Conservation (phyloP, 2,329 filamentous ascomycete species). For the Aspergillus vadensis region DNA sequence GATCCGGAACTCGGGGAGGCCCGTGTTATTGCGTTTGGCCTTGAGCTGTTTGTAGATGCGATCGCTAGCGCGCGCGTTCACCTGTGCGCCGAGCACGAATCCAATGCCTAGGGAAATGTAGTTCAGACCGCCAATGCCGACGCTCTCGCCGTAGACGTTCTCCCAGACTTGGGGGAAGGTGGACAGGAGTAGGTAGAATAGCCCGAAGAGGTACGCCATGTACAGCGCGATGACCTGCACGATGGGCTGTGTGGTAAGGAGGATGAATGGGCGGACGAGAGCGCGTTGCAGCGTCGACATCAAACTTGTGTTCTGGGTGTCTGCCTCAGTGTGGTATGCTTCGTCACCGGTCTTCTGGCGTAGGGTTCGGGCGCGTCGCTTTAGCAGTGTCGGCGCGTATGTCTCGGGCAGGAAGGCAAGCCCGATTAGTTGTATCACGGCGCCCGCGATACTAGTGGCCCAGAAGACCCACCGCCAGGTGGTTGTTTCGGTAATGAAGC, state of each 20-base stretch:
- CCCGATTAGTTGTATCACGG: constrained; percentile 60
- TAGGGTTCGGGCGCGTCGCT: constrained; percentile 47
- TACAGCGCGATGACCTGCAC: constrained; percentile 58
- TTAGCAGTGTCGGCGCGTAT: constrained; percentile 65
- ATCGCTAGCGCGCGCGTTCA: constrained; percentile 52
- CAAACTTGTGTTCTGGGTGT: not conserved
- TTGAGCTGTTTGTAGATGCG: constrained; percentile 51
- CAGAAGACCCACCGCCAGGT: constrained; percentile 52
- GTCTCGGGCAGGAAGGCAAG: constrained; percentile 65
- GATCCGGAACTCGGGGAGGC: constrained; percentile 61
- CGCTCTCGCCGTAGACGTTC: constrained; percentile 54
- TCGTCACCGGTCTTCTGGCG: constrained; percentile 41
- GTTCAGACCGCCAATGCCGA: constrained; percentile 61
- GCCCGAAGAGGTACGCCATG: constrained; percentile 60
- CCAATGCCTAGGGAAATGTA: constrained; percentile 65
- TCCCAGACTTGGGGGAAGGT: constrained; percentile 60
- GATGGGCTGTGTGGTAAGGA: constrained; percentile 61
- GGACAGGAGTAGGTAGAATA: constrained; percentile 32
- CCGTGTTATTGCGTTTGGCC: constrained; percentile 40
- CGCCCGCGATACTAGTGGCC: constrained; percentile 63
- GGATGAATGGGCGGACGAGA: constrained; percentile 57
- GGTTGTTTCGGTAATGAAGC: not conserved
- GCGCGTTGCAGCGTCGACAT: constrained; percentile 27
- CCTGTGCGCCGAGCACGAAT: constrained; percentile 57
- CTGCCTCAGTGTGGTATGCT: constrained; percentile 37